Base-by-base conservation (phyloP, 305 asterid genomes). In the Rubia occidens region DNA sequence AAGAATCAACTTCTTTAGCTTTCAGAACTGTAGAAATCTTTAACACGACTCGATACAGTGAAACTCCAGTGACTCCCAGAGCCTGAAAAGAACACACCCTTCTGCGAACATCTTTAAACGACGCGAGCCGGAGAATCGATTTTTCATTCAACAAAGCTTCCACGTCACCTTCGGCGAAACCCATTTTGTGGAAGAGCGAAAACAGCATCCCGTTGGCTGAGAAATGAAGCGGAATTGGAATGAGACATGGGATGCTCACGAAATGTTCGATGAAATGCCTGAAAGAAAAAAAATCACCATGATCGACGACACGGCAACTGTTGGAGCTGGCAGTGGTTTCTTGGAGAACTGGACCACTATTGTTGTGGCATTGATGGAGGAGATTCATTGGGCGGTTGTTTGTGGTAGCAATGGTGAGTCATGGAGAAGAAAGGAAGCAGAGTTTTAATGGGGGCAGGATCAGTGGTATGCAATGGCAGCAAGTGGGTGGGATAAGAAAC, bases 101-200 rank as follows among this genome's bases (percentile, higher is more conserved):
- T 9, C 55, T 65, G 4, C 85, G 89, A 55, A 88, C 72, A 49
- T 83, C 77, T 63, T 85, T 86, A 29, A 78, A 84, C 17, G 91
- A 81, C 18, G 74, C 62, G 35, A 77, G 71, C 37, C 73, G 75
- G 68, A 91, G 78, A 66, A 29, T 29, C 35, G 3, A 2, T 1
- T 29, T 29, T 29, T 29, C 35, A 29, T 29, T 29, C 26, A 29
- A 75, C 78, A 91, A 77, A 5, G 83, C 69, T 79, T 84, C 89
- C 13, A 85, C 82, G 39, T 86, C 88, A 49, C 72, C 81, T 71
- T 76, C 88, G 32, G 69, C 82, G 74, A 91, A 80, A 1, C 98
- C 95, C 72, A 89, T 1, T 69, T 78, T 84, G 74, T 67, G 96
- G 70, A 89, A 85, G 67, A 89, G 71, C 5, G 85, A 72, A 63